Evolutionary conservation across 129 eudicot species (phyloP).

Genomic region (Helichrysum umbraculigerum): DNA sequence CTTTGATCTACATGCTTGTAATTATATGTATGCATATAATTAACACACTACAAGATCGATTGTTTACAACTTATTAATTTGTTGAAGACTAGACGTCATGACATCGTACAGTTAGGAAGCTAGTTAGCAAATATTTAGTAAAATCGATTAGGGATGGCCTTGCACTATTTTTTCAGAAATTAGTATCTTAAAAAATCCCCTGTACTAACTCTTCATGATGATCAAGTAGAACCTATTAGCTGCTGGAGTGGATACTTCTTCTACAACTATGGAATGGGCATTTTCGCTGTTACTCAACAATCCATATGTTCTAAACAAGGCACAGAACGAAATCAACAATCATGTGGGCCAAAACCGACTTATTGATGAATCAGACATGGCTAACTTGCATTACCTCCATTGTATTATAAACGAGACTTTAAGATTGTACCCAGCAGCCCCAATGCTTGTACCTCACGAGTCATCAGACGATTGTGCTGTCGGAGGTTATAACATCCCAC

Average conservation of each 20-base stretch:
- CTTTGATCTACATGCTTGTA: too few relatives aligned
- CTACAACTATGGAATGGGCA: conserved; percentile 38
- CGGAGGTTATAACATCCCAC: conserved; percentile 26
- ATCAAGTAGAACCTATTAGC: conserved; percentile 21
- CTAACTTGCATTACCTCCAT: conserved; percentile 23
- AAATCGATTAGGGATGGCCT: too few relatives aligned
- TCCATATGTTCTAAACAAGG: conserved; percentile 26
- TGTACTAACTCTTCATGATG: not conserved
- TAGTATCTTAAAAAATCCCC: too few relatives aligned
- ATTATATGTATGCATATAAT: too few relatives aligned
- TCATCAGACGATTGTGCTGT: conserved; percentile 26
- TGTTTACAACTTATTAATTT: too few relatives aligned
- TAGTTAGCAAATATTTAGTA: too few relatives aligned
- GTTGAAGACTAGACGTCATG: too few relatives aligned
- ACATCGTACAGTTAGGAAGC: too few relatives aligned
- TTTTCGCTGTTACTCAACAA: conserved; percentile 35
- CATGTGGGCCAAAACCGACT: conserved; percentile 23
- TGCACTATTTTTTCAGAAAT: too few relatives aligned
- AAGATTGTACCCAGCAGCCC: conserved; percentile 26
- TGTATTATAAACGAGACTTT: conserved; percentile 23
- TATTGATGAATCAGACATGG: conserved; percentile 29
- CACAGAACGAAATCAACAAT: conserved; percentile 30
- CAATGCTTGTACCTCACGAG: conserved; percentile 23
- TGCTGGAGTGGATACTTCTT: conserved; percentile 37
- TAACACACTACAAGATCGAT: too few relatives aligned